Evolutionary conservation across 805 yeast genomes (phyloP).

Genomic region (Cyberlindnera saturnus): DNA sequence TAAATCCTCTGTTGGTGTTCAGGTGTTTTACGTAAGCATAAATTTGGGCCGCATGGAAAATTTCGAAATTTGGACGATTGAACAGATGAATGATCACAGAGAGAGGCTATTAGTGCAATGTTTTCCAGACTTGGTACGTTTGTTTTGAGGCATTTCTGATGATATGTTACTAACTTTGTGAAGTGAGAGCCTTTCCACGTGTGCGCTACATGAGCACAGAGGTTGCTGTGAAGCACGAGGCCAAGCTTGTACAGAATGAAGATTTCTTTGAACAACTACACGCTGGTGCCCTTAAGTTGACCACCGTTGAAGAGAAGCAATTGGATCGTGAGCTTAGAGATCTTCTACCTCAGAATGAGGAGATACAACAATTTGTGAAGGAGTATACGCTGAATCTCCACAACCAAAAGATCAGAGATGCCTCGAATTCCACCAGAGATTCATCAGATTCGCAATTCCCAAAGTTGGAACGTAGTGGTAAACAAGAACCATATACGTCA

Average conservation of each 20-base stretch:
- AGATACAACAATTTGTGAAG: constrained; percentile 16
- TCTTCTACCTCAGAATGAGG: constrained; percentile 16
- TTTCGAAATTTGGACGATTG: background rate
- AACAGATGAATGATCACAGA: background rate
- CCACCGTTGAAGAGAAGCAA: constrained; percentile 9
- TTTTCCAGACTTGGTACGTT: too few species aligned
- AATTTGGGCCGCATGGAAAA: background rate
- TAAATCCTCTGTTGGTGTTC: too few species aligned
- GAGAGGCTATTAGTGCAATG: background rate
- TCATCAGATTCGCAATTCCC: constrained; percentile 38
- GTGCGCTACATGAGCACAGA: background rate
- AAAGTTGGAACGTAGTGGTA: constrained; percentile 53
- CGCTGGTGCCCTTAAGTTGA: constrained; percentile 14
- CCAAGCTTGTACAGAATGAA: background rate
- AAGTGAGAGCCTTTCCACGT: background rate
- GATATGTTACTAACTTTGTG: too few species aligned
- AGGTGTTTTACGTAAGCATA: background rate
- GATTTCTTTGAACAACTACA: constrained; percentile 18
- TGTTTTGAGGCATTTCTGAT: too few species aligned
- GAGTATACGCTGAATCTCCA: constrained; percentile 16
- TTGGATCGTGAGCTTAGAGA: constrained; percentile 18
- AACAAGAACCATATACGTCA: constrained; percentile 59
- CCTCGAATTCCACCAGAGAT: background rate
- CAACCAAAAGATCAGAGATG: constrained; percentile 11
- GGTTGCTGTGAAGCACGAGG: background rate